Evolutionary conservation across 768 basidiomycete genomes (phyloP), one percentile per base, ranked within the genome.

Genomic region (Mycena metata): DNA sequence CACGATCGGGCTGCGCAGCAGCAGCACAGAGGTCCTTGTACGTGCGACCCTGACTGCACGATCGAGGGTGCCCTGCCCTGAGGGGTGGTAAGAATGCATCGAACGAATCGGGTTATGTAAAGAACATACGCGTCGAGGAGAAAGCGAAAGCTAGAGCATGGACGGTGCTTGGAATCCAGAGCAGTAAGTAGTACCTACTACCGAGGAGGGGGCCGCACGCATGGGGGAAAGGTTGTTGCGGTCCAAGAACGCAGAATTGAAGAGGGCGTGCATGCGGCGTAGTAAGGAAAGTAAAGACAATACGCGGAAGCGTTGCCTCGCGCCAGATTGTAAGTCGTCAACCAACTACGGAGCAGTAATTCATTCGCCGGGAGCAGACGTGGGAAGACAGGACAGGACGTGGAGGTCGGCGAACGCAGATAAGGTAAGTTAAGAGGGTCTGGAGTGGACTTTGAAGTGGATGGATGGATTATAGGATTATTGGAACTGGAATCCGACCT

Each of bases 221-320:
- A 39, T 35, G 43, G 24, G 43, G 33, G 13, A 33, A 65, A 69
- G 68, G 26, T 57, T 65, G 65, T 47, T 58, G n/a, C 68, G 56
- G 55, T 10, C 39, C 19, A 33, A 61, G 52, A 50, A 36, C 56
- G 39, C 39, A 21, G 57, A 51, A 58, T 35, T n/a, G 45, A 23
- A 33, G 62, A 58, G 56, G 42, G 65, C 60, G 54, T 33, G 61
- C 50, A 60, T 41, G 64, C 64, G 49, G 52, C 57, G 67, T n/a
- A n/a, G n/a, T n/a, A 39, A 56, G 63, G 68, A 66, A 62, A 39
- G 39, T 39, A 39, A 39, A 39, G 39, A 39, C 11, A 15, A 15
- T 39, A 39, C 39, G 15, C 15, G 39, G 39, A 39, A 39, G 39
- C 39, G 39, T 10, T 39, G 39, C 39, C 39, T 30, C 30, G 30